These are phyloP conservation scores for Periconia digitata DNA, from an alignment of 2,329 filamentous ascomycete genomes.

Conservation along the genomic window DNA sequence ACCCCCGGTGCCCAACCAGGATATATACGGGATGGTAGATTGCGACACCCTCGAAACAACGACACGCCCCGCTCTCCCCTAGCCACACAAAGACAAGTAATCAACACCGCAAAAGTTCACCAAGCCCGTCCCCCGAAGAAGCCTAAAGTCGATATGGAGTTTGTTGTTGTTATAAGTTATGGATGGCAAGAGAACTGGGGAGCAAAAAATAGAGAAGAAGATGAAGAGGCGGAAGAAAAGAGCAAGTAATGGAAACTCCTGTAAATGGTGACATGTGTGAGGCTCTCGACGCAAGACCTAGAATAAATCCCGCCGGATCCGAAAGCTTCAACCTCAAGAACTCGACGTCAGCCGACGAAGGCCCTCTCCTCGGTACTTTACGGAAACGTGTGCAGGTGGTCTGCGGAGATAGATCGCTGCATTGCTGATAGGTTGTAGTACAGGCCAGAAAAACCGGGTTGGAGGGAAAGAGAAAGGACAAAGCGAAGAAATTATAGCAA, in stretches of 20 bases:
- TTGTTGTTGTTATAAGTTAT: conserved; percentile 23
- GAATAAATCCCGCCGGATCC: conserved; percentile 15
- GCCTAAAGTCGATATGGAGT: background rate
- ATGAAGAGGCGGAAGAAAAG: conserved; percentile 14
- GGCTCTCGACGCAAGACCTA: conserved; percentile 40
- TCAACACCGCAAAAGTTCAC: background rate
- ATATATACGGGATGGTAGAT: conserved; percentile 12
- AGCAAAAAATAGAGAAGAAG: conserved; percentile 10
- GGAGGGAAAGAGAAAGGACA: conserved; percentile 1
- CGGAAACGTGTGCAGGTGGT: conserved; percentile 23
- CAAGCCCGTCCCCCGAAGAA: conserved; percentile 2
- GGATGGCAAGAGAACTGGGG: conserved; percentile 13
- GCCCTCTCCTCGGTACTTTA: conserved; percentile 48
- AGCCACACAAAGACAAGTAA: background rate
- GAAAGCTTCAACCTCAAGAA: conserved; percentile 44
- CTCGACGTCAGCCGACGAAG: conserved; percentile 24
- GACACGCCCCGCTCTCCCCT: background rate
- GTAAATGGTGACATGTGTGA: conserved; percentile 22
- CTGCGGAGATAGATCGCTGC: conserved; percentile 44
- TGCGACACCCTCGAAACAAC: background rate
- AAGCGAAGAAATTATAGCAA: background rate
- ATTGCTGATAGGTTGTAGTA: conserved; percentile 39
- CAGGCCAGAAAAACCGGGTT: conserved; percentile 26
- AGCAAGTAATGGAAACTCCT: conserved; percentile 11
- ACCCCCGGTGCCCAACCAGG: background rate